These are phyloP conservation scores for Ulmus americana DNA, from an alignment of 331 rosid genomes.

Conservation along the genomic window DNA sequence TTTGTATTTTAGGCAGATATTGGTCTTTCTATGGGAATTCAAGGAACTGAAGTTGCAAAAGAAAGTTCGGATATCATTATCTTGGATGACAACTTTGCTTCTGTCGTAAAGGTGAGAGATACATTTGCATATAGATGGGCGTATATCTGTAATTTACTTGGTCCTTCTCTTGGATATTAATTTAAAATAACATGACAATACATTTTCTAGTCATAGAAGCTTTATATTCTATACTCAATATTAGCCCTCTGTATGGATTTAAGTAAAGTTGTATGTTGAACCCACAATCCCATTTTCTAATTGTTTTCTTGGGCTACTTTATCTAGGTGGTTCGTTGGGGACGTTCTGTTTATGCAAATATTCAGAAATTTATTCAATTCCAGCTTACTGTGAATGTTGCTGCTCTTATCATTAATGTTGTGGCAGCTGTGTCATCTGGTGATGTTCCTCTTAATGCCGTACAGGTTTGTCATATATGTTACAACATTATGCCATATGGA, in stretches of 20 bases:
- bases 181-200: not conserved
- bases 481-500: no score
- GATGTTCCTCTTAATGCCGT: conserved; percentile 87
- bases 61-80: conserved; percentile 97
- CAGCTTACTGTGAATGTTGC: conserved; percentile 98
- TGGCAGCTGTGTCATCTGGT: conserved; percentile 79
- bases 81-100: conserved; percentile 91
- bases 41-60: conserved; percentile 98
- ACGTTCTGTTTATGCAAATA: conserved; percentile 95
- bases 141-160: not conserved
- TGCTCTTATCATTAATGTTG: conserved; percentile 92
- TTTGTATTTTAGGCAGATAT: conserved; percentile 87
- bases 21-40: conserved; percentile 99
- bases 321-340: conserved; percentile 98
- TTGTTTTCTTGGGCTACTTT: conserved; percentile 20
- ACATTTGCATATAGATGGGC: not conserved
- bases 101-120: conserved; percentile 75
- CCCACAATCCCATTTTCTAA: not conserved
- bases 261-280: not conserved
- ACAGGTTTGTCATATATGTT: conserved; percentile 44
- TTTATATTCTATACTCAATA: not conserved
- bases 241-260: not conserved
- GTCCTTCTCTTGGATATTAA: not conserved
- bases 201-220: not conserved
- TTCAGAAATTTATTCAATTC: conserved; percentile 96